Conservation (phyloP, 108 stramenopile species). For the Cyclotella cryptica region DNA sequence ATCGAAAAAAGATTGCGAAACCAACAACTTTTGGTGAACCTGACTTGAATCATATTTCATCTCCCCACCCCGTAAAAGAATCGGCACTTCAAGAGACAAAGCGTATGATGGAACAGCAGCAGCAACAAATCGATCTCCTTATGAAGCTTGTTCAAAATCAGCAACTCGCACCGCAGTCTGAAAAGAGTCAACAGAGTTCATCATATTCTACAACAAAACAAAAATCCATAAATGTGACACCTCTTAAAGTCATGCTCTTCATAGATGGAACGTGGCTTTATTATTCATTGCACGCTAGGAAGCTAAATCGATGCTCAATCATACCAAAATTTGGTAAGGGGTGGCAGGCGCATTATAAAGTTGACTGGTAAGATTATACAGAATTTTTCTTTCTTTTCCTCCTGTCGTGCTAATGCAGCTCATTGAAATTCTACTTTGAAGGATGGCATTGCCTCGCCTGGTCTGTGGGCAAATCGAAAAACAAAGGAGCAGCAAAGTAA, state of each 20-base stretch:
- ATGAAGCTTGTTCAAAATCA: constrained; percentile 51
- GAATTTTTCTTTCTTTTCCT: not conserved
- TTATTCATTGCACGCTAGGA: constrained; percentile 70
- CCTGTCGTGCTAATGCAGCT: not conserved
- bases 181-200: not conserved
- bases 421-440: not conserved
- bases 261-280: constrained; percentile 95
- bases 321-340: constrained; percentile 66
- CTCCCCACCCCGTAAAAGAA: not conserved
- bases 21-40: not conserved
- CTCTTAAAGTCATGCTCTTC: constrained; percentile 87
- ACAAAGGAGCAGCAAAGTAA: constrained; percentile 52
- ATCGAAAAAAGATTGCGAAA: not conserved
- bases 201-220: constrained; percentile 14
- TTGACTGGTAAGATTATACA: constrained; percentile 66
- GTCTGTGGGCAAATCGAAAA: constrained; percentile 64
- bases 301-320: constrained; percentile 58
- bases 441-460: constrained; percentile 60
- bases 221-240: constrained; percentile 53
- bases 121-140: constrained; percentile 61
- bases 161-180: constrained; percentile 17
- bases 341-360: constrained; percentile 69
- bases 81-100: constrained; percentile 44
- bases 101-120: constrained; percentile 61
- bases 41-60: constrained; percentile 4